phyloP scores from a whole-genome alignment of 495 filamentous ascomycete genomes.

The Xylaria intraflava region DNA sequence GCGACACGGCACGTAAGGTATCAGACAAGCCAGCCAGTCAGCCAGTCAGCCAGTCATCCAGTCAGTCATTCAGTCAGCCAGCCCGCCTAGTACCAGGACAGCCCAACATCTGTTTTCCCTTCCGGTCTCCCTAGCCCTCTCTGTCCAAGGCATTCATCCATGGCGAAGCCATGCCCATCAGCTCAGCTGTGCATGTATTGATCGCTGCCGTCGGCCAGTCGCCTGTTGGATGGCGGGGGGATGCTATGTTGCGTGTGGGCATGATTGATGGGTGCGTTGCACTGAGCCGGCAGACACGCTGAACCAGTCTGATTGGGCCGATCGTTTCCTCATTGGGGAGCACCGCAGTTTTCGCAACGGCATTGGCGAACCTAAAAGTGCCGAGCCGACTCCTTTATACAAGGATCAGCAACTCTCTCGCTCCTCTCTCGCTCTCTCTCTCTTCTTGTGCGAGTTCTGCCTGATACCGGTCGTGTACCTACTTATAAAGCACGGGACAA shows the following conservation, averaged over 20 bases:
- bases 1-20: slow-evolving; percentile 5
- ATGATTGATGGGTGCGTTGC: slow-evolving; percentile 7
- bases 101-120: background rate
- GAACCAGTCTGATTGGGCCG: slow-evolving; percentile 8
- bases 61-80: too few species aligned
- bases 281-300: slow-evolving; percentile 14
- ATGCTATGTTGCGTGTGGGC: too few species aligned
- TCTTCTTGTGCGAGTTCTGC: background rate
- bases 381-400: slow-evolving; percentile 11
- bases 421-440: too few species aligned
- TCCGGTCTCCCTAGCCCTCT: background rate
- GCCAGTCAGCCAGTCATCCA: background rate
- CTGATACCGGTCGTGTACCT: too few species aligned
- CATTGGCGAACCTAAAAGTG: slow-evolving; percentile 13
- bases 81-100: too few species aligned
- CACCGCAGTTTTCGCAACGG: slow-evolving; percentile 9
- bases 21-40: slow-evolving; percentile 8
- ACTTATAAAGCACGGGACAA: too few species aligned
- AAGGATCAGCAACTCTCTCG: slow-evolving; percentile 1
- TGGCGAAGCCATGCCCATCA: slow-evolving; percentile 2
- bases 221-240: background rate
- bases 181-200: slow-evolving; percentile 9
- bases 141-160: background rate
- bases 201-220: slow-evolving; percentile 7
- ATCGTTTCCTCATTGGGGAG: slow-evolving; percentile 4